Base-by-base conservation (phyloP, 106 monocot species). In the Allium cepa region DNA sequence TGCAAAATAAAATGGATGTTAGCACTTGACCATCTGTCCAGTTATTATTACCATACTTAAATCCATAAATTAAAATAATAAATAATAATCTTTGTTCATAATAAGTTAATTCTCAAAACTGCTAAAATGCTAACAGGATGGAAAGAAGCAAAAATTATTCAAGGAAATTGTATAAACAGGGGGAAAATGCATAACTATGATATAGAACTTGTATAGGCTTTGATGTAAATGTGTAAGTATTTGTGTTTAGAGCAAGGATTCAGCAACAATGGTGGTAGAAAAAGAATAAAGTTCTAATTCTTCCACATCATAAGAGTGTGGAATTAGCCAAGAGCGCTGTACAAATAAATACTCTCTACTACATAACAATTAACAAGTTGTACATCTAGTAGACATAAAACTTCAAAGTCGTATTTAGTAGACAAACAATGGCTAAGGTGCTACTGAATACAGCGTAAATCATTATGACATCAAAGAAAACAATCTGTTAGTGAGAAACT, bases 1-100 rank as follows among this genome's bases (percentile, higher is more conserved):
- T 93, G 80, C 68, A 85, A 69, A 71, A 87, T 4, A 10, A 45
- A 56, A 78, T 46, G 7, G 36, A 58, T 8, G n/a, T 36, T 36
- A 36, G 36, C 36, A 36, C 36, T 36, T 36, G 36, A 36, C 36
- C 36, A 36, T 36, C 36, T 4, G 36, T 1, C 36, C 36, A 36
- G 36, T 36, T 36, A 36, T 36, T 36, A 36, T 36, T 36, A 36
- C 36, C 36, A 55, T 26, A 55, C 46, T 28, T 69, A 16, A 58
- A 15, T 58, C 57, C 3, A 58, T 58, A n/a, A 58, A 18, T 11
- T 16, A 16, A 16, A 8, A 15, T 58, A 16, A 14, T 16, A n/a
- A 58, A 58, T 16, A 58, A 58, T 3, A 8, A 16, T 58, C 57
- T 14, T 16, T 18, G 18, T 8, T 58, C 15, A 58, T 16, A 16